phyloP scores from a whole-genome alignment of 495 filamentous ascomycete species.

The Aspergillus indologenus region DNA sequence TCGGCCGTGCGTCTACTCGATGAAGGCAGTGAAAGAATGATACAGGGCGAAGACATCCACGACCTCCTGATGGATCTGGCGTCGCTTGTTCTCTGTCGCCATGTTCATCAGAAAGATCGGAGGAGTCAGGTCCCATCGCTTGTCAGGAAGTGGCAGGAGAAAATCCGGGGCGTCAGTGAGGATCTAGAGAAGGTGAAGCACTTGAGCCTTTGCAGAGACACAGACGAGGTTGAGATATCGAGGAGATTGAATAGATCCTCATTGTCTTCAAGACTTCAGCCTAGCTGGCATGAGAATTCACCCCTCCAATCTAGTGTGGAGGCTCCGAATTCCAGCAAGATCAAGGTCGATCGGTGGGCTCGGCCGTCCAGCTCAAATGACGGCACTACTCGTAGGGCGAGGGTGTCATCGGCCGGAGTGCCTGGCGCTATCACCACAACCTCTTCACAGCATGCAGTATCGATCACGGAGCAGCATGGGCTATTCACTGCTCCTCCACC shows the following conservation, averaged over 20 bases:
- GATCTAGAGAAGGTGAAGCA: not conserved
- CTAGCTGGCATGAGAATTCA: not conserved
- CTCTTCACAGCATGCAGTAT: not conserved
- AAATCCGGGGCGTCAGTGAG: not conserved
- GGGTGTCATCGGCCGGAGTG: not conserved
- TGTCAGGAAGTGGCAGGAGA: not conserved
- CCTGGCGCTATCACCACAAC: not conserved
- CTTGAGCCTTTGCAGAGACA: not conserved
- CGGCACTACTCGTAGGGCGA: not conserved
- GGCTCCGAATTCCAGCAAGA: not conserved
- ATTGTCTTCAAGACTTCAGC: too few species aligned
- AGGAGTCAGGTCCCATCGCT: not conserved
- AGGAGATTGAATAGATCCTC: not conserved
- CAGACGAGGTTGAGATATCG: not conserved
- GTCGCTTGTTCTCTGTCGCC: constrained; percentile 25
- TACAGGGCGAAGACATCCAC: constrained; percentile 17
- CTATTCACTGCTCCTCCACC: not conserved
- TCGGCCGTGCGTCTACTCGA: constrained; percentile 21
- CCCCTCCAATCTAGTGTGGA: too few species aligned
- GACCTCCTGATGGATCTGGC: constrained; percentile 24
- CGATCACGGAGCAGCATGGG: not conserved
- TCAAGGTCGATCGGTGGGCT: not conserved
- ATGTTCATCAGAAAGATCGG: constrained; percentile 19
- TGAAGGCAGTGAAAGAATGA: constrained; percentile 20
- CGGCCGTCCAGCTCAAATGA: not conserved